phyloP scores from a whole-genome alignment of 208 protist genomes.

The Trichomonas tenax region DNA sequence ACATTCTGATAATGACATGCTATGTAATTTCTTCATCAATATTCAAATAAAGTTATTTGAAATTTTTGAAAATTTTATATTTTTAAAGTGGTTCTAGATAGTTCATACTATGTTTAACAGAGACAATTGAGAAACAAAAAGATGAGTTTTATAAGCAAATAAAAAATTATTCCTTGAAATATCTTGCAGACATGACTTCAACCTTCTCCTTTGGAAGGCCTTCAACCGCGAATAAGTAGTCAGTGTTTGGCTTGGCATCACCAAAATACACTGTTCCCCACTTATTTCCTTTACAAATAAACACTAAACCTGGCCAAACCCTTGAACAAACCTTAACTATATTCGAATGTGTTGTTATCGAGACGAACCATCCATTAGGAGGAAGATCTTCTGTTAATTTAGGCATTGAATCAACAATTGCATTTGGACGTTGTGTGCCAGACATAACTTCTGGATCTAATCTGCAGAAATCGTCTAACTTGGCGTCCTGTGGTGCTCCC shows the following conservation, averaged over 20 bases:
- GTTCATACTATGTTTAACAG: no score
- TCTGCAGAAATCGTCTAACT: neutral
- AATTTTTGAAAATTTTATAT: no score
- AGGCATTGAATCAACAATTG: neutral
- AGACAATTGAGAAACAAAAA: no score
- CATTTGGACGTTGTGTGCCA: neutral
- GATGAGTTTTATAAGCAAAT: no score
- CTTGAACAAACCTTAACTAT: neutral
- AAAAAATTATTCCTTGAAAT: no score
- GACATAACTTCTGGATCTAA: neutral
- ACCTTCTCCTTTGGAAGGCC: neutral
- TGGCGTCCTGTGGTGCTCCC: neutral
- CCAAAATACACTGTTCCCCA: conserved; percentile 12
- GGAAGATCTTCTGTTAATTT: neutral
- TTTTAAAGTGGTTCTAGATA: no score
- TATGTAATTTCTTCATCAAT: no score
- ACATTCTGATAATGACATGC: no score
- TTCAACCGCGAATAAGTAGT: neutral
- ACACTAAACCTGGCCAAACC: neutral
- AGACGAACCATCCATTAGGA: neutral
- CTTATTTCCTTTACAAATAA: neutral
- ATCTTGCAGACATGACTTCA: neutral
- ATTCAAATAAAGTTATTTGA: no score
- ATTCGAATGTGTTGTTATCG: neutral
- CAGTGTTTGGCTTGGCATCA: neutral